Base-by-base conservation (phyloP, 2,329 filamentous ascomycete species). In the Neofusicoccum kwambonambiense region DNA sequence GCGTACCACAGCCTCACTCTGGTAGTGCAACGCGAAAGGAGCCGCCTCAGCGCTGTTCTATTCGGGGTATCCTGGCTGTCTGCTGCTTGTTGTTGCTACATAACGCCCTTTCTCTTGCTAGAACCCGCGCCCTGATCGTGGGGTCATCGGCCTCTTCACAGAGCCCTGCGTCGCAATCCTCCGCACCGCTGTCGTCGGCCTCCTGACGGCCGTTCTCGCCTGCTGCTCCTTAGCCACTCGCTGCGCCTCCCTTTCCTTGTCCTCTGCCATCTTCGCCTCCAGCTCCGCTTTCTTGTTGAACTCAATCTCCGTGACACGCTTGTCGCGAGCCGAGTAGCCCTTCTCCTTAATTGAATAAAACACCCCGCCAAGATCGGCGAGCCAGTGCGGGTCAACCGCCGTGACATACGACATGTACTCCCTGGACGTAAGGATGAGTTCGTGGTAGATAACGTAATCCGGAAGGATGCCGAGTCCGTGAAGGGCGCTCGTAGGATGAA, bases 341-440 rank as follows among this genome's bases (percentile, higher is more conserved):
- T 99, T 99, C 79, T 98, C 94, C 80, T 97, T 97, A 74, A 99
- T 86, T 1, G 90, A 95, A 78, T 98, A 99, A 77, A 99, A 99
- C 0, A 99, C 95, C 1, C 93, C 95, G 39, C 96, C 95, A 5
- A 99, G 83, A 75, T 99, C 95, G 6, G 95, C 95, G 45, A 99
- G 86, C 95, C 95, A 99, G 75, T 96, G 92, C 61, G 95, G 94
- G 76, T 99, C 95, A 1, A 99, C 95, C 1, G 92, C 88, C 4
- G 95, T 99, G 9, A 99, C 95, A 4, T 92, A 97, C 3, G 92
- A 96, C 88, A 99, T 97, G 81, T 98, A 99, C 76, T 98, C 95
- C 75, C 97, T 97, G 65, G 89, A 92, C 0, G 95, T 99, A 67
- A 99, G 87, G 71, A 99, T 97, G 65, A 99, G 86, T 78, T 99